Percentiles rank a stretch among this genome's conserved stretches.
Conservation (phyloP, 768 basidiomycete genomes). For the Infundibulicybe gibba region DNA sequence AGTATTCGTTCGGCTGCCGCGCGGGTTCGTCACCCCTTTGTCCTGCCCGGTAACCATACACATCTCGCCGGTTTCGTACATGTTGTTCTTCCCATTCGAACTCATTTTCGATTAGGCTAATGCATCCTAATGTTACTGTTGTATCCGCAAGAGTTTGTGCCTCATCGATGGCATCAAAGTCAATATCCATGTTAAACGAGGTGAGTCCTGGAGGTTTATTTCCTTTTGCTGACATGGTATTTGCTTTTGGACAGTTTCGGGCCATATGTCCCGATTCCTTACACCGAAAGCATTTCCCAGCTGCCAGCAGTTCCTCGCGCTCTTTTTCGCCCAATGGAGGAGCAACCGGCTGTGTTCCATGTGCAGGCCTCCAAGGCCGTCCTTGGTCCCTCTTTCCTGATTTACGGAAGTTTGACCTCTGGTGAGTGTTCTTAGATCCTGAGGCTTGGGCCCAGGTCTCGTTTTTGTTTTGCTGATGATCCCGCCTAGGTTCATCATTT, state of each 20-base stretch:
- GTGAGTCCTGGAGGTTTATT: not conserved
- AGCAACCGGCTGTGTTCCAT: not conserved
- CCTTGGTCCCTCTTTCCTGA: too few relatives aligned
- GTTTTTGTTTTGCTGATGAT: not conserved
- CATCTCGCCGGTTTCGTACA: not conserved
- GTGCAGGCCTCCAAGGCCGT: not conserved
- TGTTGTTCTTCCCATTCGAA: not conserved
- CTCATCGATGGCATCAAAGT: not conserved
- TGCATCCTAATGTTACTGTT: not conserved
- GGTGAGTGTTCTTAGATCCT: too few relatives aligned
- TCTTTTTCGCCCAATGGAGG: not conserved
- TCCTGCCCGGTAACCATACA: too few relatives aligned
- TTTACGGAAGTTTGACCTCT: not conserved
- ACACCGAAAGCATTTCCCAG: not conserved
- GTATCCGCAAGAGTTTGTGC: not conserved
- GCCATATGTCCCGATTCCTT: not conserved
- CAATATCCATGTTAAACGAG: not conserved
- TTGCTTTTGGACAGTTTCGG: not conserved
- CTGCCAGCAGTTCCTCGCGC: not conserved
- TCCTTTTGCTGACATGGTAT: not conserved
- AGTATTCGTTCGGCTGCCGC: not conserved
- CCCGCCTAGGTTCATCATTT: not conserved
- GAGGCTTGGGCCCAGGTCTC: too few relatives aligned
- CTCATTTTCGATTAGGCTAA: not conserved
- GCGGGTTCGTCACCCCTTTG: not conserved